Evolutionary conservation across 805 yeast genomes (phyloP), one percentile per base, ranked within the genome.

Genomic region (Teunomyces gatunensis): DNA sequence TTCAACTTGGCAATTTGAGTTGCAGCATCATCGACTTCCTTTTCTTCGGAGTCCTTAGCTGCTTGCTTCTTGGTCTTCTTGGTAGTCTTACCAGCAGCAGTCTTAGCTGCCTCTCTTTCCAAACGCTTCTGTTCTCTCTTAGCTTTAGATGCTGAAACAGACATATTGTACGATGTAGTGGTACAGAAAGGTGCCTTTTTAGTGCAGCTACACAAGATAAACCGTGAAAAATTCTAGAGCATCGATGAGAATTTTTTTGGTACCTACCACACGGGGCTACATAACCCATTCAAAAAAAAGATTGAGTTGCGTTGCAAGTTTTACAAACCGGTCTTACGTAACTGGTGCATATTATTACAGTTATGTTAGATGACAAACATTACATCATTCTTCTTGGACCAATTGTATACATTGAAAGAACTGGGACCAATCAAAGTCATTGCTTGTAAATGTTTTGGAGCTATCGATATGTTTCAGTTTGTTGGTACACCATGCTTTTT

Each of bases 71-170:
- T 71, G 56, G 80, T 79, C 68, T 85, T 80, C 74, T 81, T 85
- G 73, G 81, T 75, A 61, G 82, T 75, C 63, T 90, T 91, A 58
- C 87, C 88, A 51, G 89, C 95, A 45, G 77, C 67, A 29, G 68
- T 60, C 62, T 71, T 72, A 52, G 68, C 67, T 55, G 78, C 78
- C 58, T 73, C 78, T 59, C 68, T 71, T 59, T 71, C 78, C 59
- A 87, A 89, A 72, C 90, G 89, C 76, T 91, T 92, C 56, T 96
- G 96, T 56, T 92, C 97, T 85, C 99, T 89, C 77, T 92, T 94
- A 54, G 98, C 98, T 71, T 92, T 92, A 17, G 97, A 90, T 56
- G 97, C 84, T 48, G 98, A 92, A 56, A 84, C 80, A 49, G 82
- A 78, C 74, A 69, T 69, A 23, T 27, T 49, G 10, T 7, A 25